Conservation (phyloP, 371 early-diverging fungal genomes). For the Lichtheimia hyalospora region DNA sequence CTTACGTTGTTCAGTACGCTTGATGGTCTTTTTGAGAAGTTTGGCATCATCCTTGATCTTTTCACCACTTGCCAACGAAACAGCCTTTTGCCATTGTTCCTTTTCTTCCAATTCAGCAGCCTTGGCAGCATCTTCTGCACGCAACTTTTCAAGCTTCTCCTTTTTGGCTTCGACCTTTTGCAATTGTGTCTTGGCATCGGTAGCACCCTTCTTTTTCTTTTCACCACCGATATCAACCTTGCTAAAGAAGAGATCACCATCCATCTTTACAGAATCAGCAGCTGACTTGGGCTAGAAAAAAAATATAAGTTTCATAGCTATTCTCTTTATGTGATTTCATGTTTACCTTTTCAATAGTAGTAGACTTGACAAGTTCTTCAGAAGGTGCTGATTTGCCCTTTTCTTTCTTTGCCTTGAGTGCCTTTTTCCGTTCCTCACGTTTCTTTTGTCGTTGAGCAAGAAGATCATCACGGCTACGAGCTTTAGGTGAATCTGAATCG, state of each 20-base stretch:
- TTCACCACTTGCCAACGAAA: constrained; percentile 82
- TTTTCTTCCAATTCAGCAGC: constrained; percentile 73
- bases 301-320: background rate
- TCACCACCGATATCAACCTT: constrained; percentile 66
- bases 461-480: constrained; percentile 73
- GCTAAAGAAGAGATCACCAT: constrained; percentile 69
- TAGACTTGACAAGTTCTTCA: constrained; percentile 56
- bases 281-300: constrained; percentile 11
- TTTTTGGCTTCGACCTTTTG: constrained; percentile 77
- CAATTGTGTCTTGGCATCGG: constrained; percentile 74
- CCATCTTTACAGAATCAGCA: constrained; percentile 55
- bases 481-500: constrained; percentile 35
- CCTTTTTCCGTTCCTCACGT: constrained; percentile 71
- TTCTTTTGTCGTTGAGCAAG: constrained; percentile 76
- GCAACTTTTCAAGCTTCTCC: constrained; percentile 75
- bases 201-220: constrained; percentile 68
- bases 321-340: background rate
- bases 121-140: constrained; percentile 66
- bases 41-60: constrained; percentile 90
- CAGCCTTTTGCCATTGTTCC: constrained; percentile 79
- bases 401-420: constrained; percentile 68
- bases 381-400: constrained; percentile 53
- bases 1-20: constrained; percentile 83
- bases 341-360: constrained; percentile 1
- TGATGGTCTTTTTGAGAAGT: constrained; percentile 88